These are phyloP conservation scores for Bruguiera sexangula DNA, from an alignment of 345 rosid genomes.

Conservation along the genomic window DNA sequence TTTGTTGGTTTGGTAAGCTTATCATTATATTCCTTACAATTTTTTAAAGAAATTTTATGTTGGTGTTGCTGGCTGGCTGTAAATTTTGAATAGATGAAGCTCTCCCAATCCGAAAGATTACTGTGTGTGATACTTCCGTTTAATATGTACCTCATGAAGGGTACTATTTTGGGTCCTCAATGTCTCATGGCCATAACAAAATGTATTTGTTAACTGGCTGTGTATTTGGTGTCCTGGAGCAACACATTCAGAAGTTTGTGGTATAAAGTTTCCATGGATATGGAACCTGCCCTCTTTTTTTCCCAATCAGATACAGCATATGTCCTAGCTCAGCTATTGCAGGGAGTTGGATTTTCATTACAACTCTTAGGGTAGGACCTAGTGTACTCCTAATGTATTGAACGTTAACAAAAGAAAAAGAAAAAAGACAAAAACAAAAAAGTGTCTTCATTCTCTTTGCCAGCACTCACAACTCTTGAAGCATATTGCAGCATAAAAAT, in stretches of 20 bases:
- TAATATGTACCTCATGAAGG: not conserved
- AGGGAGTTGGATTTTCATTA: too few species aligned
- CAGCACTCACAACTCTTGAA: conserved; percentile 19
- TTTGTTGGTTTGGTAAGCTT: conserved; percentile 93
- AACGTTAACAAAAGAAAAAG: too few species aligned
- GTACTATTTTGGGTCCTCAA: not conserved
- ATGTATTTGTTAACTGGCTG: not conserved
- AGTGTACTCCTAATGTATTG: too few species aligned
- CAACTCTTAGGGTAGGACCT: too few species aligned
- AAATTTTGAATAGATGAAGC: not conserved
- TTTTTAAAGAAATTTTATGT: not conserved
- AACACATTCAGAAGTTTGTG: not conserved
- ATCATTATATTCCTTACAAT: not conserved
- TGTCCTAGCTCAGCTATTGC: too few species aligned
- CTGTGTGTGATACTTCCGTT: not conserved
- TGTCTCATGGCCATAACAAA: not conserved
- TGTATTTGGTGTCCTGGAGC: not conserved
- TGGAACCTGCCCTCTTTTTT: too few species aligned
- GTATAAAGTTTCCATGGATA: not conserved
- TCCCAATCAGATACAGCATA: too few species aligned
- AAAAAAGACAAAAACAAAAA: too few species aligned
- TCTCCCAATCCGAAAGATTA: not conserved
- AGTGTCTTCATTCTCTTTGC: conserved; percentile 6
- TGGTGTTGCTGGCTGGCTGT: not conserved
- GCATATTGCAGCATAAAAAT: conserved; percentile 78